Base-by-base conservation (phyloP, 257 asterid genomes). In the Jacaranda copaia region DNA sequence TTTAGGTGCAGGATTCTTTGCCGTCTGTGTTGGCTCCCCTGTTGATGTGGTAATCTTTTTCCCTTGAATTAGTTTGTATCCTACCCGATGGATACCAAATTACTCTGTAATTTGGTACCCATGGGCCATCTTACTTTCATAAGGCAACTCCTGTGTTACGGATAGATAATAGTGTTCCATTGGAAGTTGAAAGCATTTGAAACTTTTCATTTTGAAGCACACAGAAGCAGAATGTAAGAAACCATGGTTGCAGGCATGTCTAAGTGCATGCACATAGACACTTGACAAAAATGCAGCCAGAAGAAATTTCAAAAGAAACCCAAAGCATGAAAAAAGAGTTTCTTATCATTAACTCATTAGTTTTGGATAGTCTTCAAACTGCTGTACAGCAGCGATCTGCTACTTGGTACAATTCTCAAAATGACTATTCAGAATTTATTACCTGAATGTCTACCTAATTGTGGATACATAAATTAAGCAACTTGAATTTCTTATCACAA, bases 1-100 rank as follows among this genome's bases (percentile, higher is more conserved):
- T 82, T 82, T 89, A 77, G 98, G 97, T 79, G 98, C 98, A 60
- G 98, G 98, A 25, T 92, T 94, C 79, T 94, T 94, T 87, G 98
- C 97, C 73, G 98, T 92, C 85, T 90, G 92, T 80, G 83, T 94
- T 68, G 98, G 98, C 82, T 94, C 98, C 76, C 97, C 98, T 71
- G 86, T 94, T 76, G 98, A 94, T 71, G 97, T 94, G 94, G 98
- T 92, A 92, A 85, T 13, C n/a, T 80, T 84, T 53, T 65, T 20
- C 73, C 60, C 66, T 75, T 39, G 43, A 42, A 53, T 65, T 72
- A 46, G 36, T 74, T 43, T 9, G 39, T 40, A 56, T 60, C 49
- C 64, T 56, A 68, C 45, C 12, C 36, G 66, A 12, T 70, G 68
- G 76, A 58, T 56, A 19, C n/a, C n/a, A 64, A 49, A 46, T 64